Evolutionary conservation across 305 asterid species (phyloP), one percentile per base, ranked within the genome.

Genomic region (Fraxinus xanthoxyloides): DNA sequence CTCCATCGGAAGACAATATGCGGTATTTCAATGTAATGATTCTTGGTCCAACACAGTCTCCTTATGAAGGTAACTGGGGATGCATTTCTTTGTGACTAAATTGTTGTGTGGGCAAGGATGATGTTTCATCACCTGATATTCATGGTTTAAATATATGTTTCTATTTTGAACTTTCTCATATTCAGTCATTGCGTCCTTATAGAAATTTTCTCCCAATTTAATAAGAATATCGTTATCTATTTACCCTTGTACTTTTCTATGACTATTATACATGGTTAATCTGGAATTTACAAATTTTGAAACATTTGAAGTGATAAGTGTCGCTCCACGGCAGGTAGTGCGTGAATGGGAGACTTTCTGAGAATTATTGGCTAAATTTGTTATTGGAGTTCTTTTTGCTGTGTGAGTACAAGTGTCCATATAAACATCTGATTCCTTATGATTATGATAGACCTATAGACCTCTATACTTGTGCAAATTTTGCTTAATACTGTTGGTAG

Each of bases 21-120:
- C 94, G 98, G 67, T 91, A 95, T 77, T 95, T 95, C 89, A 94
- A 95, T 89, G 99, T 95, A 72, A 94, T 95, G 99, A 92, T 95
- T 81, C 99, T 95, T 86, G 99, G 99, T 78, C 99, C 99, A 76
- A 80, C 98, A 17, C 98, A 95, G 82, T 95, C 99, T 82, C 99
- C 99, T 79, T 95, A 92, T 85, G 99, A 95, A 95, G 99, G 99
- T 94, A 89, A 75, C 32, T 70, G 1, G 72, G 40, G 77, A 61
- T 82, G 69, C 40, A 30, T 74, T 48, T 38, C 77, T 19, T 63
- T 67, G 69, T 78, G 46, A 48, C 54, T 35, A 19, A 72, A 36
- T 40, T 32, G 43, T 73, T 51, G 38, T 34, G 54, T 6, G 7
- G 12, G 28, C 79, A 28, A 67, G 78, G 30, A 28, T 51, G 38